Percentiles rank a stretch among this genome's conserved stretches.
Conservation (phyloP, 371 early-diverging fungal species). For the Mucor saturninus region DNA sequence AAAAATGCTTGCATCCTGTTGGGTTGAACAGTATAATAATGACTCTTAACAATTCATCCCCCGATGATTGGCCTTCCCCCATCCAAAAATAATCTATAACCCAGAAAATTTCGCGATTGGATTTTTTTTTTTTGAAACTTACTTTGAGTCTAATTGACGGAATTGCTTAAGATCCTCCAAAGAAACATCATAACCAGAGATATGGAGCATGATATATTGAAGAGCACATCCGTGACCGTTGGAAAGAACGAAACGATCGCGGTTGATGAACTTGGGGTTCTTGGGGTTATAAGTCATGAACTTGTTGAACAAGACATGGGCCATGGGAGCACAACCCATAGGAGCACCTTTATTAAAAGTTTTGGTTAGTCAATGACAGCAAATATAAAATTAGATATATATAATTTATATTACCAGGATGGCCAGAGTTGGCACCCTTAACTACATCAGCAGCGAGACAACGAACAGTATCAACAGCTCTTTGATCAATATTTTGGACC, state of each 20-base stretch:
- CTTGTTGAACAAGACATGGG: slow-evolving; percentile 89
- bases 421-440: slow-evolving; percentile 96
- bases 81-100: neutral
- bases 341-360: slow-evolving; percentile 78
- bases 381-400: neutral
- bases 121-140: slow-evolving; percentile 23
- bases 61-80: slow-evolving; percentile 9
- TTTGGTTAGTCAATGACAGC: neutral
- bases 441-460: slow-evolving; percentile 94
- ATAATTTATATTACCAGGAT: slow-evolving; percentile 76
- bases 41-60: slow-evolving; percentile 19
- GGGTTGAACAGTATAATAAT: slow-evolving; percentile 6
- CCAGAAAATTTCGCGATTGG: neutral
- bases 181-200: slow-evolving; percentile 86
- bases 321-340: slow-evolving; percentile 98
- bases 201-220: slow-evolving; percentile 92
- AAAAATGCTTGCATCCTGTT: neutral
- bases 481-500: slow-evolving; percentile 65
- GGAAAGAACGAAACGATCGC: slow-evolving; percentile 98
- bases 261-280: slow-evolving; percentile 87
- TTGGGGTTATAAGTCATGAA: slow-evolving; percentile 86
- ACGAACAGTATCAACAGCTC: slow-evolving; percentile 92
- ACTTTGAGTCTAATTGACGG: slow-evolving; percentile 88
- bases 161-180: slow-evolving; percentile 93
- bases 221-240: slow-evolving; percentile 98